Conservation (phyloP, 176 grass and related monocot genomes). For the Phyllostachys edulis region DNA sequence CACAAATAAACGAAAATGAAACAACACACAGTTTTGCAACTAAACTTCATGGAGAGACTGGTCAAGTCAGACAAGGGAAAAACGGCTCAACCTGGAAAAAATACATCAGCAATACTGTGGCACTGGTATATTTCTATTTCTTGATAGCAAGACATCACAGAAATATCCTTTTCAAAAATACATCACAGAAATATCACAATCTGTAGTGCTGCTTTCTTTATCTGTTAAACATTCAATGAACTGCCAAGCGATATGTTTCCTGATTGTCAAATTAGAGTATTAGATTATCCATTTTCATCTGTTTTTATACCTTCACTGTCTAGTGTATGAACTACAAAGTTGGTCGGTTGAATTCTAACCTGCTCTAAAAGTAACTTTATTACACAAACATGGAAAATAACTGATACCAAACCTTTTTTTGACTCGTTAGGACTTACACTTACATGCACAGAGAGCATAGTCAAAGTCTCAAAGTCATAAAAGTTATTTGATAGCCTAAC, state of each 20-base stretch:
- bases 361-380: slow-evolving; percentile 4
- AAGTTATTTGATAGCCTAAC: neutral
- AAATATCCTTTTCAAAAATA: neutral
- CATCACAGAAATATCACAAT: neutral
- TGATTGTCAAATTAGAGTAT: slow-evolving; percentile 7
- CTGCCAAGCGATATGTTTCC: neutral
- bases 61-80: neutral
- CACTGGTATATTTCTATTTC: neutral
- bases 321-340: too few relatives aligned
- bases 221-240: neutral
- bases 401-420: neutral
- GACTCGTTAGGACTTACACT: neutral
- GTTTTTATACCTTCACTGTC: neutral
- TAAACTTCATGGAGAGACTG: neutral
- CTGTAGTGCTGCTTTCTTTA: neutral
- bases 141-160: slow-evolving; percentile 8
- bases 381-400: slow-evolving; percentile 29
- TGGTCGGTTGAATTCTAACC: too few relatives aligned
- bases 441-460: neutral
- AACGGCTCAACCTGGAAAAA: neutral
- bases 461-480: slow-evolving; percentile 7
- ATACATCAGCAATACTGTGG: neutral
- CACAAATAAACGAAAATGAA: slow-evolving; percentile 6
- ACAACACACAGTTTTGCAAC: neutral
- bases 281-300: neutral